Conservation (phyloP, 1,284 basidiomycete species). For the Flammula alnicola region DNA sequence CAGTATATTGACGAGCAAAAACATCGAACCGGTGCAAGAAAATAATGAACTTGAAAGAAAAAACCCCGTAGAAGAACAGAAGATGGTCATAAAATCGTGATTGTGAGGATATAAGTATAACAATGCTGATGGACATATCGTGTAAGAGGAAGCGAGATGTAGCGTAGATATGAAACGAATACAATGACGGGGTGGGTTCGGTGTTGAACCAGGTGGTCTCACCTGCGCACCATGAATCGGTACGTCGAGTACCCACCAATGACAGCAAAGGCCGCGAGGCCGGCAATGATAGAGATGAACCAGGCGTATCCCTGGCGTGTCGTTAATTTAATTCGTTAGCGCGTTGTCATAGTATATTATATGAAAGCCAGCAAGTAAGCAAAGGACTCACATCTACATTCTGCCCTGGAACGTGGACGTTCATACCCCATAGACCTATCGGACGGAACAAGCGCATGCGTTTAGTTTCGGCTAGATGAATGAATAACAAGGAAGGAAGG, state of each 20-base stretch:
- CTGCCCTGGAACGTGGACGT: slow-evolving; percentile 91
- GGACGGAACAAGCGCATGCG: not conserved
- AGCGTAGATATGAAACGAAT: not conserved
- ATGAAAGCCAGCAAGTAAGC: not conserved
- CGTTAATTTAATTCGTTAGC: not conserved
- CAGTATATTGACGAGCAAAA: too few species aligned
- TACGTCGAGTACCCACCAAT: slow-evolving; percentile 86
- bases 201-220: slow-evolving; percentile 13
- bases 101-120: not conserved
- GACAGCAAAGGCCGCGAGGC: slow-evolving; percentile 77
- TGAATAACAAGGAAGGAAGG: not conserved
- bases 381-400: slow-evolving; percentile 45
- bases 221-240: slow-evolving; percentile 65
- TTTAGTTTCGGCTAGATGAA: not conserved
- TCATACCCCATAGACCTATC: slow-evolving; percentile 86
- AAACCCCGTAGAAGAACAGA: not conserved
- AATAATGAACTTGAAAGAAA: not conserved
- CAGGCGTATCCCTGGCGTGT: slow-evolving; percentile 59
- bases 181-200: too few species aligned
- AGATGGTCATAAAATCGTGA: not conserved
- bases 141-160: not conserved
- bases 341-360: not conserved
- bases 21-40: not conserved
- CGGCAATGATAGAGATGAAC: slow-evolving; percentile 87
- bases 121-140: not conserved